Evolutionary conservation across 495 filamentous ascomycete genomes (phyloP), one percentile per base, ranked within the genome.

Genomic region (Margaritispora aquatica): DNA sequence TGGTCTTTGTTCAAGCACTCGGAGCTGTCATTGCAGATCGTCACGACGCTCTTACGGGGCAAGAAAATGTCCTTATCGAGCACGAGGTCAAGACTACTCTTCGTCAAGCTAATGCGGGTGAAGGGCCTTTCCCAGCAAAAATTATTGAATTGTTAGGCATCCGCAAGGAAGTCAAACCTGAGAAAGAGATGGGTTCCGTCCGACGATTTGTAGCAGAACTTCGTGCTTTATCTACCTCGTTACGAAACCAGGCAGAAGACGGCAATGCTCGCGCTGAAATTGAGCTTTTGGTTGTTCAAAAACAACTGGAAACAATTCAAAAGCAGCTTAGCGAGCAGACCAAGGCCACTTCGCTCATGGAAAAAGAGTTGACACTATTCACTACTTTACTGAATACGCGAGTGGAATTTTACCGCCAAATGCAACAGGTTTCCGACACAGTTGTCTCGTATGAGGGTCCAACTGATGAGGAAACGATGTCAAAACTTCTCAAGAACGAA

Each of bases 391-490:
- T 90, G 79, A 96, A 96, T 64, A 77, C 84, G 50, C 83, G 93
- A 13, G 73, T 96, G 5, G 90, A 93, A 38, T 97, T 87, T 60
- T 96, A 96, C 69, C 83, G 87, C 0, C 93, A 96, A 63, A 74
- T 98, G 20, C 93, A 97, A 67, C 79, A 82, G 19, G 83, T 97
- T 31, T 97, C 93, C 0, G 92, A 96, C 70, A 90, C 80, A 22
- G 89, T 96, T 0, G 81, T 79, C 9, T 86, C 87, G 8, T 87
- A 87, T 46, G 84, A 89, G 61, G 65, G 65, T 1, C 61, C 55
- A 9, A 64, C 53, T 17, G 41, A 58, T 27, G 61, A 67, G 19
- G 20, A 3, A 1, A 54, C 54, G 0, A 19, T 59, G 17, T 64
- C 66, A 0, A 63, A 23, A 54, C 62, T 80, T 50, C 10, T 62